These are phyloP conservation scores for Leccinum arenicola DNA, from an alignment of 768 basidiomycete species.

Conservation along the genomic window DNA sequence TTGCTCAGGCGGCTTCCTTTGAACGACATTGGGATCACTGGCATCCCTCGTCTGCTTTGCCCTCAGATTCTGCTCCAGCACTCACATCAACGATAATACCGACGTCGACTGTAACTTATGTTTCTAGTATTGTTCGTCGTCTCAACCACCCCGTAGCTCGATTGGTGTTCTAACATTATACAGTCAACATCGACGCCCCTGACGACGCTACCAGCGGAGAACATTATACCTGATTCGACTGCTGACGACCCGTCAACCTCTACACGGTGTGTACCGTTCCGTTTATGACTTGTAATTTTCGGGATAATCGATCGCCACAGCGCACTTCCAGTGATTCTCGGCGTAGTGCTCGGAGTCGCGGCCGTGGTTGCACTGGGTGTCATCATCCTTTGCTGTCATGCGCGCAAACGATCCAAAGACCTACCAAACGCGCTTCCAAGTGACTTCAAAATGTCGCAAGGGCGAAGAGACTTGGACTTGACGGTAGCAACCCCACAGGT, in stretches of 20 bases:
- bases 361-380: conserved; percentile 8
- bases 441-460: neutral
- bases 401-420: neutral
- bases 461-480: neutral
- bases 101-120: neutral
- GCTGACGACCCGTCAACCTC: neutral
- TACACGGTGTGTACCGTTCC: conserved; percentile 9
- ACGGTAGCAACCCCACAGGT: neutral
- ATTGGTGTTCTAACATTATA: neutral
- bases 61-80: neutral
- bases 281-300: neutral
- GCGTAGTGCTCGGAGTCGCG: conserved; percentile 5
- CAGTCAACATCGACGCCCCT: neutral
- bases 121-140: neutral
- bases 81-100: neutral
- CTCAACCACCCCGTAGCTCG: neutral
- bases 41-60: neutral
- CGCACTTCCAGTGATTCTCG: conserved; percentile 11
- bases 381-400: conserved; percentile 3
- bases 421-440: neutral
- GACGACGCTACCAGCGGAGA: conserved; percentile 2
- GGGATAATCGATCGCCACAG: conserved; percentile 8
- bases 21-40: neutral
- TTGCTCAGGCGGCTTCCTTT: neutral
- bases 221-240: conserved; percentile 5